Conservation (phyloP, 1,139 yeast genomes). For the Saccharomyces hybrid region DNA sequence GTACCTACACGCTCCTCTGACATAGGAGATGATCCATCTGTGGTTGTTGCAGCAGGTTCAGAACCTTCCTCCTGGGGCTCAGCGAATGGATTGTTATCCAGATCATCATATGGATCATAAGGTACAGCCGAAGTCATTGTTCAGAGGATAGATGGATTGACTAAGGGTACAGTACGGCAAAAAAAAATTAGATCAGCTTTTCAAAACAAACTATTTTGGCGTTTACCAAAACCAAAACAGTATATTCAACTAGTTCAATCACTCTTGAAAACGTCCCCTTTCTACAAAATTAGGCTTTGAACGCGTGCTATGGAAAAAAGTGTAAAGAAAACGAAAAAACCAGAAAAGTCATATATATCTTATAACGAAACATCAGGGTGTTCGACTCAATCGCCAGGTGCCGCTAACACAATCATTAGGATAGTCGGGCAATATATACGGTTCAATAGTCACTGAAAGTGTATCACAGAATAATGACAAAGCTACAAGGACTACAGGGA, state of each 20-base stretch:
- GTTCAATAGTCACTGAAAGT: not conserved
- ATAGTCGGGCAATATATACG: not conserved
- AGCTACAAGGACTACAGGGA: not conserved
- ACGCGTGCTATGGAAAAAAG: not conserved
- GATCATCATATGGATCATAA: conserved; percentile 41
- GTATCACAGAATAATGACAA: not conserved
- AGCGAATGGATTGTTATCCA: conserved; percentile 23
- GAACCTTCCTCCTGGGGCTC: conserved; percentile 10
- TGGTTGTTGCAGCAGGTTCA: conserved; percentile 27
- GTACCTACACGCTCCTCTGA: not conserved
- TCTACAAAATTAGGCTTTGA: not conserved
- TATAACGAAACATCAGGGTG: not conserved
- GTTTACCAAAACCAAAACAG: not conserved
- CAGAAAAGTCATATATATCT: not conserved
- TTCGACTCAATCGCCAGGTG: not conserved
- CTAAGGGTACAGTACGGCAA: not conserved
- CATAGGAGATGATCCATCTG: not conserved
- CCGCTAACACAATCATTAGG: not conserved
- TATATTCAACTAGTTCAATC: not conserved
- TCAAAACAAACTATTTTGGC: not conserved
- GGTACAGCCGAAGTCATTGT: conserved; percentile 34
- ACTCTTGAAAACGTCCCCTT: conserved; percentile 1
- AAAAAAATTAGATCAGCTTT: not conserved
- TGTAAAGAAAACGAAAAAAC: not conserved
- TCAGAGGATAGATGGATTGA: not conserved